Base-by-base conservation (phyloP, 768 basidiomycete genomes). In the Rhizopogon rudus region DNA sequence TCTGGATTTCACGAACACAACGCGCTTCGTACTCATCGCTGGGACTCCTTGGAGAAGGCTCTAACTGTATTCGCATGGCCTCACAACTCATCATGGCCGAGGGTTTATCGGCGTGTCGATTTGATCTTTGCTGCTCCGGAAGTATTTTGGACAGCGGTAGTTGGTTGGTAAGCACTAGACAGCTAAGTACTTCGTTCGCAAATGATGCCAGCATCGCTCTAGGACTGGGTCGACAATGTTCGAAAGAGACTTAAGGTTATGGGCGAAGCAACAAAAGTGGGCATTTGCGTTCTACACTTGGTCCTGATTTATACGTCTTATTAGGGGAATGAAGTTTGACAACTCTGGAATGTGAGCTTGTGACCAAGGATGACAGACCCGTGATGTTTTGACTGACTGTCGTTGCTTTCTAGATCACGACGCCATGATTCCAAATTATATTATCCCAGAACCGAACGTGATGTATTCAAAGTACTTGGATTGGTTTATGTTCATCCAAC, bases 201-300 rank as follows among this genome's bases (percentile, higher is more conserved):
- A 17, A 20, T 44, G 5, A 17, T 39, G 12, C 2, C 16, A 44
- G 4, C 29, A 13, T 5, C 39, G 25, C 35, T 53, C 20, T 56
- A 91, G 89, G 89, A 88, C 87, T 5, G 93, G 94, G 1, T 93
- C 89, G 5, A 91, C 81, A 57, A 88, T 92, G 84, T 96, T 97
- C 65, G 82, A 96, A 68, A 75, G 92, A 28, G 94, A 96, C 69
- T 67, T 97, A 49, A 78, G 90, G 58, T 70, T 81, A 13, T 88
- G 84, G 81, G 87, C 87, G 2, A 89, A 89, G 63, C 69, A 77
- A 42, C 67, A 74, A 60, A 80, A 71, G 87, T 84, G 60, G 29
- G 75, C 55, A n/a, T 40, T 7, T 0, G 7, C 20, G 14, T 41
- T 31, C 22, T 33, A 14, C 10, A 39, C 22, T 12, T 5, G 16